Base-by-base conservation (phyloP, 75 land plant species). In the Chamaecyparis obtusa region DNA sequence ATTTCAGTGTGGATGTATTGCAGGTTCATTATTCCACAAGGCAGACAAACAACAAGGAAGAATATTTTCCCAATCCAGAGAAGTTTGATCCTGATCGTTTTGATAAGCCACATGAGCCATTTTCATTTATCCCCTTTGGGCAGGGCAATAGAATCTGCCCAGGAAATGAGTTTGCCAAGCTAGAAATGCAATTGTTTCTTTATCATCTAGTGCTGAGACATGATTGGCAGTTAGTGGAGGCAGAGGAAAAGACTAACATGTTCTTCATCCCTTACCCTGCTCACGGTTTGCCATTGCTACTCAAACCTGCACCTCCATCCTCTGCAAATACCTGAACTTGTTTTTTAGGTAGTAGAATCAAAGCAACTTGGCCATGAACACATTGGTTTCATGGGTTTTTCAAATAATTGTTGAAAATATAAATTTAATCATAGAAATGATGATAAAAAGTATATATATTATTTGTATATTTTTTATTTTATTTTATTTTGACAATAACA, bases 31-130 rank as follows among this genome's bases (percentile, higher is more conserved):
- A 86, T 76, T 88, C 55, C 54, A 88, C 87, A 21, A 86, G 85
- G 19, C 48, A 89, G 5, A 85, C 51, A 48, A 48, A 48, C 51
- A 48, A 48, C 51, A 48, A 48, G 10, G 11, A 48, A 48, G 51
- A 48, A 75, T 49, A 86, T 36, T 89, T 83, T 32, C 27, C 72
- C 19, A 69, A 85, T 32, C 89, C 90, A 41, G 69, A 37, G 21
- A 84, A 88, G 14, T 89, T 89, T 79, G 84, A 89, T 60, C 90
- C 90, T 11, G 88, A 56, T 39, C 86, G 90, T 11, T 87, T 67
- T 82, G 5, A 83, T 39, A 19, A 83, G 84, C 43, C 10, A 9
- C 51, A 9, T 48, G 51, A 48, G 51, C 51, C 51, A 9, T 48
- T 48, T 48, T 48, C 51, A 10, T 48, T 48, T 48, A 48, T 48